phyloP scores from a whole-genome alignment of 2,329 filamentous ascomycete species.

The Aspergillus puulaauensis region DNA sequence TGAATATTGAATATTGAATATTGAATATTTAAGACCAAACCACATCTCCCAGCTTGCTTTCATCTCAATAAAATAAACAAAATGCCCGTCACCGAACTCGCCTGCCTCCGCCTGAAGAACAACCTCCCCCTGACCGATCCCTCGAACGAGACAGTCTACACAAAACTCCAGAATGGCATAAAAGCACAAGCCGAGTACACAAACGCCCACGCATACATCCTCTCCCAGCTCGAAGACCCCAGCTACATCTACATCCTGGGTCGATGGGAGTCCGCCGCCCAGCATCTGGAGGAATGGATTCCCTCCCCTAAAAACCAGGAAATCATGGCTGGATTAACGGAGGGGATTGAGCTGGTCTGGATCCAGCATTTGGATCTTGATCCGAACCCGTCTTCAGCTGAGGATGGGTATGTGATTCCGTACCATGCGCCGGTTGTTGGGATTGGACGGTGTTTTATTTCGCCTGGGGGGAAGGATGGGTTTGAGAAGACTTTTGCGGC shows the following conservation, averaged over 20 bases:
- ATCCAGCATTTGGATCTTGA: constrained; percentile 43
- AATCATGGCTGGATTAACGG: constrained; percentile 36
- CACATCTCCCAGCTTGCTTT: background rate
- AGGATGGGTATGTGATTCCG: constrained; percentile 18
- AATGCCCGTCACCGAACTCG: constrained; percentile 5
- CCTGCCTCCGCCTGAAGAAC: constrained; percentile 3
- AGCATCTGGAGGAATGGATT: constrained; percentile 46
- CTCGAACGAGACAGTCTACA: background rate
- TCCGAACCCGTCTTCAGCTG: background rate
- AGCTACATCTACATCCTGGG: constrained; percentile 46
- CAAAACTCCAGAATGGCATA: background rate
- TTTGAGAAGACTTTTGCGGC: constrained; percentile 30
- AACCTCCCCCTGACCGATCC: background rate
- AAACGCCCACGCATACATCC: background rate
- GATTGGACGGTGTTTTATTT: constrained; percentile 22
- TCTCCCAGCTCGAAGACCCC: constrained; percentile 46
- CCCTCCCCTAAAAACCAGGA: constrained; percentile 43
- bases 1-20: no score
- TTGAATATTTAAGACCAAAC: no score
- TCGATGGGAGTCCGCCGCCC: constrained; percentile 44
- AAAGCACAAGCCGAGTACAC: background rate
- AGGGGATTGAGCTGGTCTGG: constrained; percentile 42
- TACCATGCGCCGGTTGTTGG: constrained; percentile 30
- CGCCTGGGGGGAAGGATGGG: constrained; percentile 6
- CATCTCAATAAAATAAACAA: background rate